A percentile compares a stretch with the other conserved stretches of the same genome.
These are phyloP conservation scores for Saccharomycopsis guyanensis DNA, from an alignment of 805 yeast genomes.

Conservation along the genomic window DNA sequence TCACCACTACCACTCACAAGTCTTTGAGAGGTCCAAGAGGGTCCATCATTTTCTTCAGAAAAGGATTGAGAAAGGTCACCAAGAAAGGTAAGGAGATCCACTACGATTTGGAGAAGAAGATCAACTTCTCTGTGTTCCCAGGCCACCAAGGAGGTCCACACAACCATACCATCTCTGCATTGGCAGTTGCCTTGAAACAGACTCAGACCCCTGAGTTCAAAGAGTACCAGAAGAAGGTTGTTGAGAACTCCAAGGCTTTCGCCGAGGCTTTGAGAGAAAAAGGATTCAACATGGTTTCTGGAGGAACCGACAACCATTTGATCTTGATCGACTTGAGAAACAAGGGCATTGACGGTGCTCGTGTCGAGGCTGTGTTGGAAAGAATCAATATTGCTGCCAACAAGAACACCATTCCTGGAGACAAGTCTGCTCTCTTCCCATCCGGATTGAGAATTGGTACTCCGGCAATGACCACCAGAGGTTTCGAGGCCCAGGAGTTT, in stretches of 20 bases:
- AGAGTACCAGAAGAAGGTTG: slow-evolving; percentile 81
- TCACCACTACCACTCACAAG: slow-evolving; percentile 98
- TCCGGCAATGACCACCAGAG: slow-evolving; percentile 98
- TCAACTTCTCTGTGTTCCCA: slow-evolving; percentile 98
- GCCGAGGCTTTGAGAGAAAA: slow-evolving; percentile 56
- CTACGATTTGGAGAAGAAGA: slow-evolving; percentile 89
- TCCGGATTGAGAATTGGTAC: slow-evolving; percentile 97
- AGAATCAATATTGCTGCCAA: slow-evolving; percentile 90
- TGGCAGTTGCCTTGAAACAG: slow-evolving; percentile 95
- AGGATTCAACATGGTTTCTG: slow-evolving; percentile 75
- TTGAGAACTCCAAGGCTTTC: slow-evolving; percentile 79
- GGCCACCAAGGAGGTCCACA: slow-evolving; percentile 99
- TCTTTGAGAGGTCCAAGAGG: slow-evolving; percentile 99
- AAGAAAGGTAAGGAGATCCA: slow-evolving; percentile 86
- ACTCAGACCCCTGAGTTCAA: slow-evolving; percentile 85
- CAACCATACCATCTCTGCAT: slow-evolving; percentile 96
- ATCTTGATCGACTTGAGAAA: slow-evolving; percentile 83
- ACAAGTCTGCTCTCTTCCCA: slow-evolving; percentile 92
- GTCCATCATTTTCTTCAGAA: slow-evolving; percentile 98
- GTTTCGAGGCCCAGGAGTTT: slow-evolving; percentile 84
- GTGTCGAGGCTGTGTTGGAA: slow-evolving; percentile 93
- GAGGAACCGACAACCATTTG: slow-evolving; percentile 97
- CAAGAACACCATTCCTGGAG: slow-evolving; percentile 98
- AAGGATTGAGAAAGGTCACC: slow-evolving; percentile 81
- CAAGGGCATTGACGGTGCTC: slow-evolving; percentile 92